Conservation (phyloP, 1,284 basidiomycete species). For the Vanrija pseudolonga region DNA sequence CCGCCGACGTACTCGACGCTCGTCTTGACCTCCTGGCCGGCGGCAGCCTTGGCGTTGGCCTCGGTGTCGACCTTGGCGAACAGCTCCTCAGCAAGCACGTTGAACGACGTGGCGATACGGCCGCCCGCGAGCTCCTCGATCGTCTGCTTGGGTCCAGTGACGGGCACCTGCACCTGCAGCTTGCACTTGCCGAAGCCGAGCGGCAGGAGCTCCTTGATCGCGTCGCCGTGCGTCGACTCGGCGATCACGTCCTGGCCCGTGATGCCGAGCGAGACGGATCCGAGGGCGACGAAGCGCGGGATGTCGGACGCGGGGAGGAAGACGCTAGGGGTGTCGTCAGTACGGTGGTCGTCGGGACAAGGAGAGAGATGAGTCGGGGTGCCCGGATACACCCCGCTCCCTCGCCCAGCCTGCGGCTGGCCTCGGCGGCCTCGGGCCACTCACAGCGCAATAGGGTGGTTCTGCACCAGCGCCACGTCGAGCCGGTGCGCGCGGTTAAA, state of each 20-base stretch:
- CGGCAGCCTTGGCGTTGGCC: slow-evolving; percentile 53
- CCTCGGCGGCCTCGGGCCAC: too few relatives aligned
- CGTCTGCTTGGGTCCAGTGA: slow-evolving; percentile 63
- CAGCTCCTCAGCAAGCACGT: slow-evolving; percentile 75
- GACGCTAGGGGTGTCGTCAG: slow-evolving; percentile 64
- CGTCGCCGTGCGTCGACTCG: slow-evolving; percentile 73
- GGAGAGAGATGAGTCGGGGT: slow-evolving; percentile 2
- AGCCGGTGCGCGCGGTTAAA: slow-evolving; percentile 84
- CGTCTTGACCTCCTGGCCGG: slow-evolving; percentile 57
- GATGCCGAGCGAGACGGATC: slow-evolving; percentile 65
- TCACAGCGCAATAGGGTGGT: slow-evolving; percentile 88
- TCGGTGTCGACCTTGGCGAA: slow-evolving; percentile 70
- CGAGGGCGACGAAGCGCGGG: slow-evolving; percentile 96
- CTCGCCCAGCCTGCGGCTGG: not conserved
- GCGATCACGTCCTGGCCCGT: slow-evolving; percentile 95
- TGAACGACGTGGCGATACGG: slow-evolving; percentile 91
- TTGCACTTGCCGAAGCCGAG: slow-evolving; percentile 94
- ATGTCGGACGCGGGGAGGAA: slow-evolving; percentile 98
- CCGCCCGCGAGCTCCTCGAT: slow-evolving; percentile 82
- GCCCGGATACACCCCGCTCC: not conserved
- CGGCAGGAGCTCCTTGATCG: slow-evolving; percentile 74
- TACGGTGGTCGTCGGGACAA: too few relatives aligned
- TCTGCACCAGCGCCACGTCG: slow-evolving; percentile 87
- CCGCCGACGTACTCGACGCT: slow-evolving; percentile 94
- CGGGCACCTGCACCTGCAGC: slow-evolving; percentile 92